These are phyloP conservation scores for Chrysoporthe austroafricana DNA, from an alignment of 2,329 filamentous ascomycete genomes.

Conservation along the genomic window DNA sequence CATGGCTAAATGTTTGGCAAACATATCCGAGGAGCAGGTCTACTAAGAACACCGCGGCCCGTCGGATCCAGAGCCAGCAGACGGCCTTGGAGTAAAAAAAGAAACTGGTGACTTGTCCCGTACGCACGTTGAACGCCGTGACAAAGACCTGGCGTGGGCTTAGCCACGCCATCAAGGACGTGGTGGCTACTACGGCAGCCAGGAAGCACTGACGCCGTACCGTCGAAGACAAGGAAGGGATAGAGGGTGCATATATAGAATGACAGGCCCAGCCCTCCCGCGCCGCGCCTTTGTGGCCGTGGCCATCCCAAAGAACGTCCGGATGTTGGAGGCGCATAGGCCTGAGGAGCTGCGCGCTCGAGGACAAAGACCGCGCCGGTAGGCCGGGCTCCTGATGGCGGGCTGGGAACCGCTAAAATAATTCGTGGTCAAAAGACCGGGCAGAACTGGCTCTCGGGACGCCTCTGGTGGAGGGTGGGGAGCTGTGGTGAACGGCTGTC, in stretches of 20 bases:
- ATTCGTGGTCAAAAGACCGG: no score
- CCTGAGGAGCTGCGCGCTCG: neutral
- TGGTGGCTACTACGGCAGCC: neutral
- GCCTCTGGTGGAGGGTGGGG: no score
- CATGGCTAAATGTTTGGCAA: neutral
- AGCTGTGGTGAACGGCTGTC: no score
- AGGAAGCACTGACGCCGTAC: no score
- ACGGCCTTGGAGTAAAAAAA: neutral
- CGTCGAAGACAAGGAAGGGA: no score
- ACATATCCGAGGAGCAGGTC: neutral
- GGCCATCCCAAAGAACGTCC: neutral
- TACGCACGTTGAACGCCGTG: neutral
- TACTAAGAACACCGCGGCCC: neutral
- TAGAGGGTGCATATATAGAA: neutral
- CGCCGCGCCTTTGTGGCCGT: constrained; percentile 6
- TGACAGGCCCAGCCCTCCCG: neutral
- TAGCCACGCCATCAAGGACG: neutral
- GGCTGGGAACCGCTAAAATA: no score
- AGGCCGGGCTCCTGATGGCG: neutral
- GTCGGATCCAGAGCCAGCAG: neutral
- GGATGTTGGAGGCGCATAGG: neutral
- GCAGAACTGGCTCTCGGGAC: no score
- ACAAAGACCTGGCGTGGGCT: constrained; percentile 5
- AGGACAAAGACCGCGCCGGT: neutral
- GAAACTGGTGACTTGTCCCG: neutral